Conservation (phyloP, 768 basidiomycete species). For the Mycena vulgaris region DNA sequence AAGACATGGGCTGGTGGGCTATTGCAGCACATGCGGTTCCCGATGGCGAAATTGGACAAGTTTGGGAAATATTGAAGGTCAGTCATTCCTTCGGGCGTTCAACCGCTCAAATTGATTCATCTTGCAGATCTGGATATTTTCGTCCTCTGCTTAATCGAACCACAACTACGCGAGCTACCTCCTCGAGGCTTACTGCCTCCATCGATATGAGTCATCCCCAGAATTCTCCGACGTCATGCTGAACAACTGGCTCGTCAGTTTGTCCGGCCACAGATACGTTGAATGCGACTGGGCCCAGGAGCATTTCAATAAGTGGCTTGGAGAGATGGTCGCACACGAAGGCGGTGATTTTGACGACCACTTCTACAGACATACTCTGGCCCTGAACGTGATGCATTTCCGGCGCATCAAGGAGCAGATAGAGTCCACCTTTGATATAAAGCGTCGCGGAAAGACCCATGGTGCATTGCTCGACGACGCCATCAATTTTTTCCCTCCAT, state of each 20-base stretch:
- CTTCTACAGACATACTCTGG: conserved; percentile 20
- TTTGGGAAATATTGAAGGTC: conserved; percentile 22
- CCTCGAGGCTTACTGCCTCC: conserved; percentile 29
- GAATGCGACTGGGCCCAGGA: conserved; percentile 24
- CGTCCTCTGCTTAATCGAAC: not conserved
- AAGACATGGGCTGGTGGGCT: not conserved
- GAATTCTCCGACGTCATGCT: conserved; percentile 32
- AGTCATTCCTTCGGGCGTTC: not conserved
- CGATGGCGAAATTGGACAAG: not conserved
- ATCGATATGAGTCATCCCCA: conserved; percentile 28
- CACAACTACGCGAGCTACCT: conserved; percentile 18
- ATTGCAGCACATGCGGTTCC: conserved; percentile 7
- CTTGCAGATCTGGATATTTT: conserved; percentile 2
- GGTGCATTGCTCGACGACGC: too few species aligned
- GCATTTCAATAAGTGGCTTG: conserved; percentile 35
- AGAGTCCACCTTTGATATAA: conserved; percentile 4
- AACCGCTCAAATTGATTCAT: not conserved
- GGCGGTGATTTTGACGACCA: not conserved
- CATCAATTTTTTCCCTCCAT: too few species aligned
- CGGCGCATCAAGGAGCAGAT: conserved; percentile 26
- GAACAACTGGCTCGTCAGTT: conserved; percentile 40
- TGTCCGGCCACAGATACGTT: conserved; percentile 12
- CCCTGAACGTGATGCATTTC: conserved; percentile 24
- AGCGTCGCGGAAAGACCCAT: not conserved
- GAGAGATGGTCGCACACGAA: conserved; percentile 15